Base-by-base conservation (phyloP, 208 protist genomes). In the Wallacemonas collosoma region DNA sequence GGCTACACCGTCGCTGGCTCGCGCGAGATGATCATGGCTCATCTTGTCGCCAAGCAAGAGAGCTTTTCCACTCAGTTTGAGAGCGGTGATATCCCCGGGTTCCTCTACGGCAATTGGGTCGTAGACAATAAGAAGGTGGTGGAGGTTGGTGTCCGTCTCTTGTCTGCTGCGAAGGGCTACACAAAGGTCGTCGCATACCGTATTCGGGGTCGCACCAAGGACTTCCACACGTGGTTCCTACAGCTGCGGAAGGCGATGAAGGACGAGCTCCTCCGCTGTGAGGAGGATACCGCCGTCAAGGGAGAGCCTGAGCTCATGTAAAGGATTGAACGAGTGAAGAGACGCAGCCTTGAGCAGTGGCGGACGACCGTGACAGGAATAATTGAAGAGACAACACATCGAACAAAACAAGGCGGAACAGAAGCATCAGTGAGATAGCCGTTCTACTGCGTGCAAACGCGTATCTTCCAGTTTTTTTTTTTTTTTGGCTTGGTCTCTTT, bases 101-200 rank as follows among this genome's bases (percentile, higher is more conserved):
- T 88, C 54, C 67, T 96, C 4, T 94, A 96, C 76, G 91, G 87
- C 17, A 91, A 82, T 39, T 81, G 81, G 58, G 74, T 74, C 0
- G 38, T 81, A 53, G 79, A 82, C 2, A 71, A 70, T 9, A 87
- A 90, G 68, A 86, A 85, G 57, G 75, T 89, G 7, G 67, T 96
- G 36, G 81, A 93, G 68, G 81, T 91, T 1, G 91, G 91, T 43
- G 82, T 96, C 14, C 82, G 80, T 5, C 79, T 96, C 36, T 64
- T 90, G 43, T 84, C 88, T 1, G 81, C 86, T 2, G 83, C 82
- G 8, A 48, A 69, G 11, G 89, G 89, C 9, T 96, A 96, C 74
- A 96, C 91, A 2, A 93, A 92, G 73, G 86, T 96, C 1, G 68
- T 89, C 14, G 80, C 83, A 2, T 96, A 96, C 71, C 91, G 91